These are phyloP conservation scores for Trichoderma asperelloides DNA, from an alignment of 495 filamentous ascomycete species.

Conservation along the genomic window DNA sequence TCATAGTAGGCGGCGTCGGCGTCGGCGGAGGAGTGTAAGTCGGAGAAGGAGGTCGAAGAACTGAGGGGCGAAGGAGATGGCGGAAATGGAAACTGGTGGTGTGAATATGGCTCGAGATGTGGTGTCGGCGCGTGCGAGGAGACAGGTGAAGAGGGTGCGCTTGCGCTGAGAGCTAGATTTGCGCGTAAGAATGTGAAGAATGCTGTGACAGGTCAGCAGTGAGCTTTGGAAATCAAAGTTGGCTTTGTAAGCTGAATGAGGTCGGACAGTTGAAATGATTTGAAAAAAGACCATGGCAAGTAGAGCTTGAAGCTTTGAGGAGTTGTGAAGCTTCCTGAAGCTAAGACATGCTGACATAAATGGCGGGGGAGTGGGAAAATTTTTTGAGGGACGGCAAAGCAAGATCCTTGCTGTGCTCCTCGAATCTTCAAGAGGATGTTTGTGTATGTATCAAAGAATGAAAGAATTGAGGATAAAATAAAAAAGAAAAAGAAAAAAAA, in stretches of 20 bases:
- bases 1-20: constrained; percentile 14
- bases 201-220: constrained; percentile 24
- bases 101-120: constrained; percentile 28
- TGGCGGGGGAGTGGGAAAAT: neutral
- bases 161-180: constrained; percentile 44
- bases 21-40: neutral
- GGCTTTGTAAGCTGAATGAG: too few species aligned
- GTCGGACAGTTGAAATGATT: neutral
- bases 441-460: constrained; percentile 1
- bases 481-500: constrained; percentile 10
- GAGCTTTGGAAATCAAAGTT: neutral
- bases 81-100: constrained; percentile 19
- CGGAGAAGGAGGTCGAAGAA: constrained; percentile 7
- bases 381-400: neutral
- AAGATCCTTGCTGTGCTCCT: neutral
- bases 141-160: constrained; percentile 24
- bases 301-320: neutral
- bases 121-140: constrained; percentile 28
- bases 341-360: neutral
- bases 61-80: constrained; percentile 23
- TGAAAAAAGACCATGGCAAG: neutral
- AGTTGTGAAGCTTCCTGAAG: too few species aligned
- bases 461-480: neutral
- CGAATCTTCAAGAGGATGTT: neutral
- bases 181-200: constrained; percentile 49